Percentiles rank a stretch among this genome's conserved stretches.
These are phyloP conservation scores for Sungouiella blattae DNA, from an alignment of 805 yeast species.

Conservation along the genomic window DNA sequence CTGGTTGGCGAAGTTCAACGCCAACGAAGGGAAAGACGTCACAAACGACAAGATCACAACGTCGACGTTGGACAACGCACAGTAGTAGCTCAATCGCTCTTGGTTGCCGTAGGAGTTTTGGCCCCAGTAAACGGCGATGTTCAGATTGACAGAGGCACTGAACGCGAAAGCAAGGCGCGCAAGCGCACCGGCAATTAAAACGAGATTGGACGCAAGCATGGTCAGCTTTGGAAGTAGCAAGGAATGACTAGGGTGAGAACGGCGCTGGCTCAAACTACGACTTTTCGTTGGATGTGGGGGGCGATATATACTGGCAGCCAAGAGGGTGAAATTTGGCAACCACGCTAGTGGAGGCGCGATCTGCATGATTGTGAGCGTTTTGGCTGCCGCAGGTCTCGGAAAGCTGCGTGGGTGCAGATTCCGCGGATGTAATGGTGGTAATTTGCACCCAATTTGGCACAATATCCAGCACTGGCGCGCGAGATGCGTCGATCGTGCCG, in stretches of 20 bases:
- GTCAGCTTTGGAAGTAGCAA: neutral
- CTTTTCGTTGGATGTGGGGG: neutral
- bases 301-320: neutral
- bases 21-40: slow-evolving; percentile 48
- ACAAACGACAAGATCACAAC: slow-evolving; percentile 71
- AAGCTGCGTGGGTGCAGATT: no score
- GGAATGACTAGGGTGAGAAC: neutral
- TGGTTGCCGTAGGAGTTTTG: slow-evolving; percentile 60
- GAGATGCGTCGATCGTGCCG: no score
- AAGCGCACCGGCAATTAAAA: neutral
- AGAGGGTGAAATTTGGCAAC: no score
- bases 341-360: no score
- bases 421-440: no score
- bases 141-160: slow-evolving; percentile 16
- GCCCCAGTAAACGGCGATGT: slow-evolving; percentile 88
- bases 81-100: slow-evolving; percentile 45
- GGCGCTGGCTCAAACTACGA: neutral
- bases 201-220: neutral
- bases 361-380: no score
- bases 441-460: no score
- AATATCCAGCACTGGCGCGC: no score
- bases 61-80: slow-evolving; percentile 67
- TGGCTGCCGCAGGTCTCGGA: no score
- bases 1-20: slow-evolving; percentile 53
- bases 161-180: neutral